Evolutionary conservation across 2,329 filamentous ascomycete genomes (phyloP).

Genomic region (Cryphonectria nitschkei): DNA sequence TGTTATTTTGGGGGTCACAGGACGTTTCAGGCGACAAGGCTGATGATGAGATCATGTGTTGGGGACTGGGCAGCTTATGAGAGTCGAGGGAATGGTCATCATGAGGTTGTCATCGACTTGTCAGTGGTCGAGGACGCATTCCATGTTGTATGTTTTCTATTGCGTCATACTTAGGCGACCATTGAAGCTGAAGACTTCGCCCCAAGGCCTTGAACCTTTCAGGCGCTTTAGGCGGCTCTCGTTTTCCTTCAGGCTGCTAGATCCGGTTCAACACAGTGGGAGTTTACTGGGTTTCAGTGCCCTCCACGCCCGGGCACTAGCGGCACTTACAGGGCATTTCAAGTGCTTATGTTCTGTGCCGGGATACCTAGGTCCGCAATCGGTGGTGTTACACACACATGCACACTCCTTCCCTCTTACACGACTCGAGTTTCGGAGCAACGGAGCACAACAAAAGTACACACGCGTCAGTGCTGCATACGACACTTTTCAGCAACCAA

Average conservation of each 20-base stretch:
- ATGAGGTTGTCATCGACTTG: neutral
- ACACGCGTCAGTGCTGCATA: neutral
- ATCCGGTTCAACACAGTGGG: neutral
- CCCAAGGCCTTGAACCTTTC: neutral
- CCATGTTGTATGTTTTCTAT: neutral
- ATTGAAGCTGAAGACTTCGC: neutral
- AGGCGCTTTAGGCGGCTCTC: neutral
- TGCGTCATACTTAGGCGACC: slow-evolving; percentile 16
- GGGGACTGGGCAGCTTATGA: slow-evolving; percentile 22
- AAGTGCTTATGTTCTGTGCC: neutral
- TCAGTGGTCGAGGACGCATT: neutral
- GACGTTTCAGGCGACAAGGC: neutral
- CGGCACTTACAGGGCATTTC: neutral
- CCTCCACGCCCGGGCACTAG: neutral
- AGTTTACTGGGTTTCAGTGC: neutral
- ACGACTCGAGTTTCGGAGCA: neutral
- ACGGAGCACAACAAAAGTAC: neutral
- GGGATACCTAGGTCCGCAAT: neutral
- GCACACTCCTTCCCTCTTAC: neutral
- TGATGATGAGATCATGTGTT: slow-evolving; percentile 5
- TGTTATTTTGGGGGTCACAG: slow-evolving; percentile 2
- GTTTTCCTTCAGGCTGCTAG: neutral
- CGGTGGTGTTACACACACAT: slow-evolving; percentile 1
- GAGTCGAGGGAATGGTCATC: slow-evolving; percentile 29
- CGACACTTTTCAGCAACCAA: neutral